phyloP scores from a whole-genome alignment of 352 stramenopile genomes.

The Globisporangium cederbergense region DNA sequence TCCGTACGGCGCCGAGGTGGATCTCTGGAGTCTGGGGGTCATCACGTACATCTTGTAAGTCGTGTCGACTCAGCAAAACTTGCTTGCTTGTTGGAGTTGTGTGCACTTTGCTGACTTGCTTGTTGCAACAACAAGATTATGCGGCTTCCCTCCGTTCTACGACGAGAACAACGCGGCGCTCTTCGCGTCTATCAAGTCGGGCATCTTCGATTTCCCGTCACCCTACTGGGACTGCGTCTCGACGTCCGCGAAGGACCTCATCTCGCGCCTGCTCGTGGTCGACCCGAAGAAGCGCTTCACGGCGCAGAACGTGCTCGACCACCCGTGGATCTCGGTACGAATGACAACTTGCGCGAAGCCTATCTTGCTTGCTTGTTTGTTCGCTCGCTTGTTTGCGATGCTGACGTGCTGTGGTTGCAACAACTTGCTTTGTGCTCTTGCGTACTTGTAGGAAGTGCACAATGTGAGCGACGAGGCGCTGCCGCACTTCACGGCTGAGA shows the following conservation, averaged over 20 bases:
- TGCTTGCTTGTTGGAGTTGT: background rate
- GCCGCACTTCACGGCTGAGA: constrained; percentile 87
- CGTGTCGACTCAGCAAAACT: background rate
- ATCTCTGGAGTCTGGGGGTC: constrained; percentile 96
- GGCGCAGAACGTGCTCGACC: constrained; percentile 75
- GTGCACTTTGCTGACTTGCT: background rate
- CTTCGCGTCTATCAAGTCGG: constrained; percentile 88
- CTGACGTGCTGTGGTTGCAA: background rate
- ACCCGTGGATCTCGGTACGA: constrained; percentile 79
- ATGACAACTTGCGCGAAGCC: background rate
- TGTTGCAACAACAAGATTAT: constrained; percentile 42
- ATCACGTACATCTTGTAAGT: constrained; percentile 93
- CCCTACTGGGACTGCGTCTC: constrained; percentile 95
- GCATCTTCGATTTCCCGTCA: constrained; percentile 89
- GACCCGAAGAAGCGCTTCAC: constrained; percentile 90
- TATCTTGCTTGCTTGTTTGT: background rate
- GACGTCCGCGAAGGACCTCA: constrained; percentile 90
- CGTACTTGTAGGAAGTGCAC: constrained; percentile 41
- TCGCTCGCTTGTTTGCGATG: background rate
- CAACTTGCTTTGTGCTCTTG: background rate
- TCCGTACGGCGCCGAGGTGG: constrained; percentile 91
- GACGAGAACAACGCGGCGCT: constrained; percentile 88
- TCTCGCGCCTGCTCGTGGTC: constrained; percentile 87
- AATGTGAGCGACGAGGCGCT: constrained; percentile 70
- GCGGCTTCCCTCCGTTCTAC: constrained; percentile 96